Conservation (phyloP, 768 basidiomycete species). For the Symmetrospora coprosmae region DNA sequence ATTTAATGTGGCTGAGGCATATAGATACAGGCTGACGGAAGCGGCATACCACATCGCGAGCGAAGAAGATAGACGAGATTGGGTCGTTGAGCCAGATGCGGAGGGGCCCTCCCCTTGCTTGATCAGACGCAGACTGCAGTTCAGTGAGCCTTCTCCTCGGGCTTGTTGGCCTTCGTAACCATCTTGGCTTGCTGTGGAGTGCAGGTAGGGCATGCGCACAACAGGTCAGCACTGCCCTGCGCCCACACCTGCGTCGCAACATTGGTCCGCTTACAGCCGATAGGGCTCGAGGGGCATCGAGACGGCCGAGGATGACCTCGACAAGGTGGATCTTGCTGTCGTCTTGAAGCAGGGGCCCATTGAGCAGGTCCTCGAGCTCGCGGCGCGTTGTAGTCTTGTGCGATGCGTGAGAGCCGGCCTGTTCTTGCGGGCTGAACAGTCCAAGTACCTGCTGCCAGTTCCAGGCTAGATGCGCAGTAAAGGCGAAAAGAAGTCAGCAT, state of each 20-base stretch:
- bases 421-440: conserved; percentile 9
- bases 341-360: neutral
- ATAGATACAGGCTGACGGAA: too few relatives aligned
- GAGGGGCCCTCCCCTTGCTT: too few relatives aligned
- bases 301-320: conserved; percentile 10
- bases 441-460: neutral
- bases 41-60: too few relatives aligned
- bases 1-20: too few relatives aligned
- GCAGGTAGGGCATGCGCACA: neutral
- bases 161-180: conserved; percentile 15
- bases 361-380: conserved; percentile 8
- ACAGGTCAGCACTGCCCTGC: neutral
- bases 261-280: neutral
- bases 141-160: neutral
- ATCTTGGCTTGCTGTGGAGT: conserved; percentile 19
- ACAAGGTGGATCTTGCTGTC: conserved; percentile 15
- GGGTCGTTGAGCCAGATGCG: too few relatives aligned
- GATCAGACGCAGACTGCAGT: too few relatives aligned
- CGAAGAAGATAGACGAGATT: too few relatives aligned
- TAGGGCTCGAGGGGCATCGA: conserved; percentile 4
- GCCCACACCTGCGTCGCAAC: neutral
- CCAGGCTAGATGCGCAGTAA: too few relatives aligned
- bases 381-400: conserved; percentile 7
- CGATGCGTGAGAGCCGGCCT: neutral
- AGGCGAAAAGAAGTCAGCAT: too few relatives aligned